These are phyloP conservation scores for Acanthamoeba culbertsoni DNA, from an alignment of 208 protist species.

Conservation along the genomic window DNA sequence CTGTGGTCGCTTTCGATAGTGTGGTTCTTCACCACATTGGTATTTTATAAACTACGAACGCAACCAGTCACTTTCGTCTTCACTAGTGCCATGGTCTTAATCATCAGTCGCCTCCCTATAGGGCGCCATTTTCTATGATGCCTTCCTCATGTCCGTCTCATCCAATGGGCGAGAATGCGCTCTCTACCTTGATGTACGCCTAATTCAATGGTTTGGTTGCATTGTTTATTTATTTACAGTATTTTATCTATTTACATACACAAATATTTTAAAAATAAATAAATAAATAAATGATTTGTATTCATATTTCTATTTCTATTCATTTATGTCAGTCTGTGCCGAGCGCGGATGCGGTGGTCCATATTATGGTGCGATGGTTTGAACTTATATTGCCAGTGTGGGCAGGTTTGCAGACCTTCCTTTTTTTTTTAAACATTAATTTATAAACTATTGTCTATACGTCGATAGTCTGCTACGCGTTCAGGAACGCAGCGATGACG, in stretches of 20 bases:
- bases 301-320: not conserved
- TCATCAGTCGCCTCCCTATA: too few relatives aligned
- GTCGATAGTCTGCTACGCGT: slow-evolving; percentile 1
- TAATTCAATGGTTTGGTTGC: not conserved
- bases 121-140: slow-evolving; percentile 35
- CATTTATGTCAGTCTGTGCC: not conserved
- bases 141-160: not conserved
- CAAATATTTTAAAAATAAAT: not conserved
- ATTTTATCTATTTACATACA: not conserved
- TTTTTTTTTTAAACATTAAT: not conserved
- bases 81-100: too few relatives aligned
- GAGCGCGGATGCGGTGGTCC: not conserved
- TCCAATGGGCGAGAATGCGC: not conserved
- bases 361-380: not conserved
- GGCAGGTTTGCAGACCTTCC: not conserved
- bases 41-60: too few relatives aligned
- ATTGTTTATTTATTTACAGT: not conserved
- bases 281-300: not conserved
- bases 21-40: slow-evolving; percentile 44
- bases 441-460: not conserved
- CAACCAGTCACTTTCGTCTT: too few relatives aligned
- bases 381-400: slow-evolving; percentile 32
- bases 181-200: not conserved
- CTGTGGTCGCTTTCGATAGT: slow-evolving; percentile 45
- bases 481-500: slow-evolving; percentile 22